Conservation (phyloP, 345 rosid species). For the Ailanthus altissimus region DNA sequence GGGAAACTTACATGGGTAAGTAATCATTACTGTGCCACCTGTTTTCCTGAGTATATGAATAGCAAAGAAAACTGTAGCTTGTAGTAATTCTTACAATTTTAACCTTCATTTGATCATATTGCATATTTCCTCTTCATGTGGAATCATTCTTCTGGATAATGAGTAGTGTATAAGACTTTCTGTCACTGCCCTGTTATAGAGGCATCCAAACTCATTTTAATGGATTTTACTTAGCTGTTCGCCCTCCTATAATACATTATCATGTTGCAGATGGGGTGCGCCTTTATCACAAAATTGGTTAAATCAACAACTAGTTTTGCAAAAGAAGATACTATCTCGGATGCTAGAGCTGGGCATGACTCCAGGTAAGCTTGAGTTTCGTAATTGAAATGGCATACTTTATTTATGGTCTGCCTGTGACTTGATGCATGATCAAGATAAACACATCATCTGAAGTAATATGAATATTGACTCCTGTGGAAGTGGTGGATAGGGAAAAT, state of each 20-base stretch:
- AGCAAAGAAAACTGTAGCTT: not conserved
- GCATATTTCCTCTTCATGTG: not conserved
- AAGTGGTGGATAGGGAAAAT: not conserved
- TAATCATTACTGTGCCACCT: not conserved
- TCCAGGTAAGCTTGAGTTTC: conserved; percentile 57
- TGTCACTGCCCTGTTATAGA: not conserved
- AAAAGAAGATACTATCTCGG: conserved; percentile 75
- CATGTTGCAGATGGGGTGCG: conserved; percentile 86
- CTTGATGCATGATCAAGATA: not conserved
- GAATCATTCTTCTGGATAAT: no score
- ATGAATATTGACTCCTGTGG: not conserved
- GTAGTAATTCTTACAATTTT: not conserved
- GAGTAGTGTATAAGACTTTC: not conserved
- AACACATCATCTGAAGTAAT: not conserved
- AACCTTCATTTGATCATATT: not conserved
- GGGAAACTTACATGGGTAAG: conserved; percentile 95
- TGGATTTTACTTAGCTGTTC: conserved; percentile 1
- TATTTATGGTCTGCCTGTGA: not conserved
- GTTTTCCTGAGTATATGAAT: not conserved
- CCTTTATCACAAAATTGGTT: conserved; percentile 86
- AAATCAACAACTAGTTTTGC: conserved; percentile 71
- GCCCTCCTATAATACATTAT: not conserved
- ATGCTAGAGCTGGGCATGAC: conserved; percentile 95
- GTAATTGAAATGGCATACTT: not conserved
- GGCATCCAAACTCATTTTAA: not conserved